These are phyloP conservation scores for Erodium texanum DNA, from an alignment of 441 rosid species.

Conservation along the genomic window DNA sequence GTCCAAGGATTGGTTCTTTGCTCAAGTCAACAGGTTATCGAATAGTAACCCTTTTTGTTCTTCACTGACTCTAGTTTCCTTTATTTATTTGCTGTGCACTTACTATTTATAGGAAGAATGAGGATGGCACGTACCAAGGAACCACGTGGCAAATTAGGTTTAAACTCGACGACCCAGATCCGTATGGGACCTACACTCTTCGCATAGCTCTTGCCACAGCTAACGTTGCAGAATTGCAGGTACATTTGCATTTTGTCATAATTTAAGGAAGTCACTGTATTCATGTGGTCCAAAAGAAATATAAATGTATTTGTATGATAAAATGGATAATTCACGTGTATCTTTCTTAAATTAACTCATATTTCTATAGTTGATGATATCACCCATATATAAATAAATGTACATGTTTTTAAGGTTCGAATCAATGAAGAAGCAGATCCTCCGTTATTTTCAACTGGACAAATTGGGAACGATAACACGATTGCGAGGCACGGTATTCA, in stretches of 20 bases:
- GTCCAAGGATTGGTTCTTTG: slow-evolving; percentile 51
- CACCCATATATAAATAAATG: background rate
- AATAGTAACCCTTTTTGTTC: too few relatives aligned
- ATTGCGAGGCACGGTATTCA: slow-evolving; percentile 90
- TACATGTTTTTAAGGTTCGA: slow-evolving; percentile 36
- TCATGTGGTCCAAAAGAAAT: too few relatives aligned
- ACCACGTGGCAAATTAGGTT: slow-evolving; percentile 89
- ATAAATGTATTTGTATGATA: too few relatives aligned
- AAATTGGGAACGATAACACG: slow-evolving; percentile 73
- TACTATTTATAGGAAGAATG: slow-evolving; percentile 38
- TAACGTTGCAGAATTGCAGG: slow-evolving; percentile 83
- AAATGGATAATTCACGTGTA: too few relatives aligned
- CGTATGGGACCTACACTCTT: slow-evolving; percentile 40
- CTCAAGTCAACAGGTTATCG: slow-evolving; percentile 34
- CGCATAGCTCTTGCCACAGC: slow-evolving; percentile 82
- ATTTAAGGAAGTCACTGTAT: background rate
- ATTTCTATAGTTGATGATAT: too few relatives aligned
- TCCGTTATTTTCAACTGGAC: slow-evolving; percentile 44
- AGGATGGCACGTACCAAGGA: slow-evolving; percentile 43
- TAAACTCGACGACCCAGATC: slow-evolving; percentile 40
- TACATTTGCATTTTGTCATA: slow-evolving; percentile 12
- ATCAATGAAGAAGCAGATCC: slow-evolving; percentile 32
- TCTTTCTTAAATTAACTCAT: too few relatives aligned
- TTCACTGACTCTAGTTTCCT: too few relatives aligned
- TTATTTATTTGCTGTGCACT: too few relatives aligned